Conservation (phyloP, 2,329 filamentous ascomycete species). For the Penicillium sp. region DNA sequence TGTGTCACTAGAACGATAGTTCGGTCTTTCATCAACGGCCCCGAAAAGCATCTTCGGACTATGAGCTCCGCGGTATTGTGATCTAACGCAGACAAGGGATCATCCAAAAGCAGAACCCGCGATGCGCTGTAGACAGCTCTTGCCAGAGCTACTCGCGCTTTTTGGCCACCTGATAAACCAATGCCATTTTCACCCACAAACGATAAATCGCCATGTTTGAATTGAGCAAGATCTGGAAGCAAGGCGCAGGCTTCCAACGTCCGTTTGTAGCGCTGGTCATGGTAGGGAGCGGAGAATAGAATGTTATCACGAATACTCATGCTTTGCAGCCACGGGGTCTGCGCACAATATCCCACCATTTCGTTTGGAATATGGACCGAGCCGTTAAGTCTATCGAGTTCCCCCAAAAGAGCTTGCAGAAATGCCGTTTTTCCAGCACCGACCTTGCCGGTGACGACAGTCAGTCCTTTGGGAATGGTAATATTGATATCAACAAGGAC, state of each 20-base stretch:
- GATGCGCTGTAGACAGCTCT: conserved; percentile 52
- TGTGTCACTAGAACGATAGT: conserved; percentile 56
- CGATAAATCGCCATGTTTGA: conserved; percentile 56
- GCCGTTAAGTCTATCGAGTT: conserved; percentile 48
- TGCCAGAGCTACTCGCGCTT: conserved; percentile 53
- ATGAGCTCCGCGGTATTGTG: conserved; percentile 57
- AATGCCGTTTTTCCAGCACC: conserved; percentile 57
- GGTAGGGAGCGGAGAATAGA: conserved; percentile 56
- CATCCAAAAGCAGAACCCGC: conserved; percentile 49
- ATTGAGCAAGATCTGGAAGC: conserved; percentile 52
- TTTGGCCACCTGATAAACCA: conserved; percentile 54
- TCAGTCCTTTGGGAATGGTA: conserved; percentile 49
- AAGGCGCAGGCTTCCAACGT: conserved; percentile 60
- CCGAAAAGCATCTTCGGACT: conserved; percentile 49
- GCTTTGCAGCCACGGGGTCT: conserved; percentile 60
- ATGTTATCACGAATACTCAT: conserved; percentile 64
- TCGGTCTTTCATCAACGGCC: conserved; percentile 47
- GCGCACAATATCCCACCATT: conserved; percentile 56
- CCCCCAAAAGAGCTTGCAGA: conserved; percentile 51
- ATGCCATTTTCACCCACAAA: conserved; percentile 55
- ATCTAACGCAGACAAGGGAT: conserved; percentile 53
- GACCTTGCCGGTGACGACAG: conserved; percentile 56
- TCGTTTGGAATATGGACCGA: conserved; percentile 47
- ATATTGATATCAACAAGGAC: conserved; percentile 50
- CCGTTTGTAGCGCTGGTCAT: conserved; percentile 59